These are phyloP conservation scores for Aspergillus candidus DNA, from an alignment of 2,329 filamentous ascomycete genomes.

Conservation along the genomic window DNA sequence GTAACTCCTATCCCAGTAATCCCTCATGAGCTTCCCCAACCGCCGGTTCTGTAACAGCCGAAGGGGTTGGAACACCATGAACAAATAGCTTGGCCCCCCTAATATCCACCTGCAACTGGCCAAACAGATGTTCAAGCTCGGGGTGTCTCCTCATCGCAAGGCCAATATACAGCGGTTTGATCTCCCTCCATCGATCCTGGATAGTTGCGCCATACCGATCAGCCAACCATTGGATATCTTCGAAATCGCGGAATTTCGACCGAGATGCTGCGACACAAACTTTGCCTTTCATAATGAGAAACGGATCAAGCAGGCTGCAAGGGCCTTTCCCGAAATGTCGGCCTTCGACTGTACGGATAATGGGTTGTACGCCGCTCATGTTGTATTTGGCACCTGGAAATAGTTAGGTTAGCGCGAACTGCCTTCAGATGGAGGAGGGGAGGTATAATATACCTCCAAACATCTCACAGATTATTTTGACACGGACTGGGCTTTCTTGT, in stretches of 20 bases:
- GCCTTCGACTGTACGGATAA: constrained; percentile 6
- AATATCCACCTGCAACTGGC: constrained; percentile 8
- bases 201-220: constrained; percentile 8
- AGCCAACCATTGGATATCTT: constrained; percentile 17
- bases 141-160: constrained; percentile 15
- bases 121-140: constrained; percentile 12
- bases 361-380: constrained; percentile 7
- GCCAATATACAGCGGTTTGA: constrained; percentile 12
- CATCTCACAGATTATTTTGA: constrained; percentile 3
- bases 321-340: constrained; percentile 7
- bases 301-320: constrained; percentile 17
- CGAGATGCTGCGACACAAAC: constrained; percentile 17
- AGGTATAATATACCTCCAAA: constrained; percentile 1
- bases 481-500: constrained; percentile 1
- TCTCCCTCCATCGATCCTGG: constrained; percentile 2
- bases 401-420: too few species aligned
- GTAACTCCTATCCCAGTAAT: not conserved
- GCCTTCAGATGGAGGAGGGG: too few species aligned
- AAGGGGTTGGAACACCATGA: not conserved
- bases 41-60: constrained; percentile 2
- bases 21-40: constrained; percentile 4
- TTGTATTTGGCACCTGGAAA: constrained; percentile 5
- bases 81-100: constrained; percentile 1
- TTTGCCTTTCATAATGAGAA: constrained; percentile 21
- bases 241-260: constrained; percentile 17